Conservation (phyloP, 148 eudicot species). For the Rhododendron griersonianum region DNA sequence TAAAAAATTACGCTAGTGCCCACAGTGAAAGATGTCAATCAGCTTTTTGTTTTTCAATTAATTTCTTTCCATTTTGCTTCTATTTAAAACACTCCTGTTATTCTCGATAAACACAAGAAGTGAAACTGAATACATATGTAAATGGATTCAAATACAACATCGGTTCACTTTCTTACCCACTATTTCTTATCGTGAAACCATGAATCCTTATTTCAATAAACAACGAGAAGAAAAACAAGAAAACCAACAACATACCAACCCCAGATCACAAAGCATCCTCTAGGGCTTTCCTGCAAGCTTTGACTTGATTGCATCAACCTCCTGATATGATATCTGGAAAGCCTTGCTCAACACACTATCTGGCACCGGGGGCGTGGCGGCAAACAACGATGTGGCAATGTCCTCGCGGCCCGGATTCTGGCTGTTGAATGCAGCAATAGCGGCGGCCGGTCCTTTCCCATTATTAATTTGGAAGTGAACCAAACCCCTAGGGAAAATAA, state of each 20-base stretch:
- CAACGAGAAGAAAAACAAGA: background rate
- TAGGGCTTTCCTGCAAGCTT: background rate
- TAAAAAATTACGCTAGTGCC: too few species aligned
- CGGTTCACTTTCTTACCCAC: background rate
- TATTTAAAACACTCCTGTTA: too few species aligned
- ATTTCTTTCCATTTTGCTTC: too few species aligned
- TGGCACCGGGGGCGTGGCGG: conserved; percentile 2
- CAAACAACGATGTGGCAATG: conserved; percentile 10
- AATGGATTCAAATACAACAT: background rate
- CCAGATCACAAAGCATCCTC: too few species aligned
- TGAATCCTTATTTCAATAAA: background rate
- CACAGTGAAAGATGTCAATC: too few species aligned
- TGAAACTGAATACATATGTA: background rate
- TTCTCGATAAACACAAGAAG: background rate
- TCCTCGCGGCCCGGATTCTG: conserved; percentile 24
- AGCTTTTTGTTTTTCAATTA: too few species aligned
- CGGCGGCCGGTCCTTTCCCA: conserved; percentile 22
- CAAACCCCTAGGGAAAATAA: conserved; percentile 29
- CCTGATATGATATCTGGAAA: conserved; percentile 7
- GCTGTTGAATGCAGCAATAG: conserved; percentile 36
- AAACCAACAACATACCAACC: too few species aligned
- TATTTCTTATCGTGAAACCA: background rate
- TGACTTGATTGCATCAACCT: conserved; percentile 14
- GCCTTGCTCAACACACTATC: conserved; percentile 14
- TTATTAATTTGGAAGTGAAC: conserved; percentile 45